Evolutionary conservation across 2,329 filamentous ascomycete species (phyloP).

Genomic region (Botryotinia convoluta): DNA sequence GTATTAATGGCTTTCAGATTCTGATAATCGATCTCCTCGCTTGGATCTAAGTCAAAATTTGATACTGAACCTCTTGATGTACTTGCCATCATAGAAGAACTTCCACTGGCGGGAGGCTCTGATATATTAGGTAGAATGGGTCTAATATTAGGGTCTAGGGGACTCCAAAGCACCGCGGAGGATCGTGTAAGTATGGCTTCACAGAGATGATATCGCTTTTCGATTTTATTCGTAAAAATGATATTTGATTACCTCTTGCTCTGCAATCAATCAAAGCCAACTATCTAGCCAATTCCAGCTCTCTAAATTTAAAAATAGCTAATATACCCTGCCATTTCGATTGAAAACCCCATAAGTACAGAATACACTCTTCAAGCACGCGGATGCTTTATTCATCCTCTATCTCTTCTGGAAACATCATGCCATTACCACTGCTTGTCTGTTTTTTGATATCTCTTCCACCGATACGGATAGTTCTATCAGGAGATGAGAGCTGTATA

Average conservation of each 20-base stretch:
- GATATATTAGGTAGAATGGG: no score
- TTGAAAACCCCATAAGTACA: neutral
- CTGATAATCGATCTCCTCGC: no score
- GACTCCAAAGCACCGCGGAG: no score
- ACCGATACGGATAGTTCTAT: neutral
- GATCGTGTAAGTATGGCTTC: no score
- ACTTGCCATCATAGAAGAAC: no score
- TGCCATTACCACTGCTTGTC: neutral
- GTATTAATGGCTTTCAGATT: no score
- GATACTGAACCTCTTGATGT: no score
- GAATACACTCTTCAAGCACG: neutral
- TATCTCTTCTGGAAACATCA: neutral
- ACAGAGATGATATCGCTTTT: no score
- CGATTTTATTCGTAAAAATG: neutral
- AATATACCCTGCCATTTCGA: neutral
- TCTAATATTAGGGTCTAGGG: no score
- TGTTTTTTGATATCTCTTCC: neutral
- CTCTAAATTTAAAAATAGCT: neutral
- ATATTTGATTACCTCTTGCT: neutral
- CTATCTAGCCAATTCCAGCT: neutral
- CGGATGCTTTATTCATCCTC: constrained; percentile 5
- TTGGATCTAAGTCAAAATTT: no score
- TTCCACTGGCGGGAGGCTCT: no score
- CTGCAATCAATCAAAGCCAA: neutral
- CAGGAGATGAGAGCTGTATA: neutral